Conservation (phyloP, 2,329 filamentous ascomycete genomes). For the Mycogone perniciosa region DNA sequence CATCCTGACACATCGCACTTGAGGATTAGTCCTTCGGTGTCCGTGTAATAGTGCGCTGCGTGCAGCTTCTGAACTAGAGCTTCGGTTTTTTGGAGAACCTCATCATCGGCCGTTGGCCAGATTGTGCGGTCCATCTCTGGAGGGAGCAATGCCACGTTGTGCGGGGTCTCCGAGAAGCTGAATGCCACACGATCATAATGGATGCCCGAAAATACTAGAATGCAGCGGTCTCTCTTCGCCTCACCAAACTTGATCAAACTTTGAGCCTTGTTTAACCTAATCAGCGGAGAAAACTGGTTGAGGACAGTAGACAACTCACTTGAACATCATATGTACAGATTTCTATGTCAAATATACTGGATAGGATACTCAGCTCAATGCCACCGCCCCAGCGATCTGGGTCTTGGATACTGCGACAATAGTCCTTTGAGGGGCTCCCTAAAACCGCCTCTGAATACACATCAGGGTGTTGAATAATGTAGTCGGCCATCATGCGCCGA, state of each 20-base stretch:
- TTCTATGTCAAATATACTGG: slow-evolving; percentile 77
- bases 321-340: slow-evolving; percentile 79
- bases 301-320: slow-evolving; percentile 22
- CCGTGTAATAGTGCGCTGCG: slow-evolving; percentile 77
- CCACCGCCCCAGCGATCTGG: slow-evolving; percentile 84
- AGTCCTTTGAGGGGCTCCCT: slow-evolving; percentile 64
- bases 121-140: slow-evolving; percentile 67
- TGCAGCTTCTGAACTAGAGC: slow-evolving; percentile 59
- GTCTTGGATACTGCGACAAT: slow-evolving; percentile 75
- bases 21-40: slow-evolving; percentile 73
- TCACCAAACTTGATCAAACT: slow-evolving; percentile 64
- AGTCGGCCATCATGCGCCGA: slow-evolving; percentile 69
- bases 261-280: slow-evolving; percentile 20
- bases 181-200: slow-evolving; percentile 90
- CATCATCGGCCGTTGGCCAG: slow-evolving; percentile 50
- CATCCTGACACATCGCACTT: slow-evolving; percentile 64
- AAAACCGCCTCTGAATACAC: slow-evolving; percentile 72
- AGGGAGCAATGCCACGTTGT: slow-evolving; percentile 49
- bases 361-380: slow-evolving; percentile 82
- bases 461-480: slow-evolving; percentile 66
- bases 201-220: slow-evolving; percentile 85
- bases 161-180: slow-evolving; percentile 53
- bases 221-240: slow-evolving; percentile 59
- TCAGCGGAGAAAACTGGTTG: not conserved
- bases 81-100: slow-evolving; percentile 63